Percentiles rank a stretch among this genome's conserved stretches.
Evolutionary conservation across 2,329 filamentous ascomycete species (phyloP).

Genomic region (Phialophora expanda): DNA sequence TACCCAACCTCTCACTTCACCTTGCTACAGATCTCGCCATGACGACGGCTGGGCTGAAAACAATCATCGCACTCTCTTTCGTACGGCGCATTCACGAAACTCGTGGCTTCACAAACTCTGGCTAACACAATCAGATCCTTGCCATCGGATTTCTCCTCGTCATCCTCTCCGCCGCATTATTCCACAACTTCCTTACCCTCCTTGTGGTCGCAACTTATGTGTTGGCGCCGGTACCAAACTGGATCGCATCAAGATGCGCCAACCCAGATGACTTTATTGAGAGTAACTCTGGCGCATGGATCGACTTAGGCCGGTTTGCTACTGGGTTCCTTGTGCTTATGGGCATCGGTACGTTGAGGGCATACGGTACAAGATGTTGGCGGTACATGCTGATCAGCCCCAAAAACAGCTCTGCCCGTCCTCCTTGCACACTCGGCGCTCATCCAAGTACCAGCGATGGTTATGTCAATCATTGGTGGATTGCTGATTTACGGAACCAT

Average conservation of each 20-base stretch:
- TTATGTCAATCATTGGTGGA: conserved; percentile 93
- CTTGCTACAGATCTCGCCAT: conserved; percentile 31
- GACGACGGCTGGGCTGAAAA: conserved; percentile 89
- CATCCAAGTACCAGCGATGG: conserved; percentile 83
- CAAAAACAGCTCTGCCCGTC: conserved; percentile 77
- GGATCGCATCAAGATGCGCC: conserved; percentile 85
- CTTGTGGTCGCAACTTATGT: conserved; percentile 96
- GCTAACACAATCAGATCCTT: conserved; percentile 66
- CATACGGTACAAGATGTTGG: neutral
- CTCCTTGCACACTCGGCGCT: conserved; percentile 85
- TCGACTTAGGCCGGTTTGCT: conserved; percentile 91
- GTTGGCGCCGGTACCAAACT: conserved; percentile 92
- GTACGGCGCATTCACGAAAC: conserved; percentile 57
- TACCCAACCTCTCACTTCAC: conserved; percentile 3
- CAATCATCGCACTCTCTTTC: conserved; percentile 98
- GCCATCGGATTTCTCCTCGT: conserved; percentile 98
- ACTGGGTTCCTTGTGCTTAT: conserved; percentile 96
- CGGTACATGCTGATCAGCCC: conserved; percentile 22
- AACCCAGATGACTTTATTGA: conserved; percentile 97
- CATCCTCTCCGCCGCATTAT: conserved; percentile 95
- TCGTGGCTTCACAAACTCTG: neutral
- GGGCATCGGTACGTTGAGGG: conserved; percentile 79
- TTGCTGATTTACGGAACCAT: conserved; percentile 97
- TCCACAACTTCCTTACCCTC: conserved; percentile 91
- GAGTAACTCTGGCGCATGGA: conserved; percentile 76